Percentiles rank a stretch among this genome's conserved stretches.
phyloP scores from a whole-genome alignment of 2,329 filamentous ascomycete genomes.

The Xylaria sp. region DNA sequence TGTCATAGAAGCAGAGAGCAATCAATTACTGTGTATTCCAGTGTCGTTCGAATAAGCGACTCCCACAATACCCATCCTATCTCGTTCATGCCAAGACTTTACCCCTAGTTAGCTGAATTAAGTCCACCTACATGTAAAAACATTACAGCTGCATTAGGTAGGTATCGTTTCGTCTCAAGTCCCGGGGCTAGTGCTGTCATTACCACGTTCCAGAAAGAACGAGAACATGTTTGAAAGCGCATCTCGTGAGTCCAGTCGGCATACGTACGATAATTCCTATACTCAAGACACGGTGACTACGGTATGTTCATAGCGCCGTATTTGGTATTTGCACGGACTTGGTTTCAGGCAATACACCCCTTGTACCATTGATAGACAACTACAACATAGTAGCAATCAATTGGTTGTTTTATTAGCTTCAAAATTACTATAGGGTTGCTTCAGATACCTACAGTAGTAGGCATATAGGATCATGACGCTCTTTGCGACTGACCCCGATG shows the following conservation, averaged over 20 bases:
- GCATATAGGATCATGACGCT: too few relatives aligned
- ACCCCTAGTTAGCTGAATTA: background rate
- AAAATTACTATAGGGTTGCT: too few relatives aligned
- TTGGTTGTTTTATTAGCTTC: too few relatives aligned
- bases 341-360: too few relatives aligned
- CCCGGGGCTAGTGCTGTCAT: background rate
- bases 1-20: background rate
- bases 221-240: background rate
- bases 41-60: background rate
- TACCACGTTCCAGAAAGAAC: background rate
- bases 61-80: background rate
- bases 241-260: background rate
- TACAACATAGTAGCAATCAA: too few relatives aligned
- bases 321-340: too few relatives aligned
- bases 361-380: too few relatives aligned
- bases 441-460: too few relatives aligned
- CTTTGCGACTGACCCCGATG: too few relatives aligned
- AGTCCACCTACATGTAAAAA: constrained; percentile 1
- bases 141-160: background rate
- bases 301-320: too few relatives aligned
- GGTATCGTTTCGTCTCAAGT: constrained; percentile 10
- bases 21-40: background rate
- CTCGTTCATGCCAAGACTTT: constrained; percentile 4
- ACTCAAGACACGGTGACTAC: background rate
- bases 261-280: background rate